Percentiles rank a stretch among this genome's conserved stretches.
These are phyloP conservation scores for Cytospora leucostoma DNA, from an alignment of 2,329 filamentous ascomycete species.

Conservation along the genomic window DNA sequence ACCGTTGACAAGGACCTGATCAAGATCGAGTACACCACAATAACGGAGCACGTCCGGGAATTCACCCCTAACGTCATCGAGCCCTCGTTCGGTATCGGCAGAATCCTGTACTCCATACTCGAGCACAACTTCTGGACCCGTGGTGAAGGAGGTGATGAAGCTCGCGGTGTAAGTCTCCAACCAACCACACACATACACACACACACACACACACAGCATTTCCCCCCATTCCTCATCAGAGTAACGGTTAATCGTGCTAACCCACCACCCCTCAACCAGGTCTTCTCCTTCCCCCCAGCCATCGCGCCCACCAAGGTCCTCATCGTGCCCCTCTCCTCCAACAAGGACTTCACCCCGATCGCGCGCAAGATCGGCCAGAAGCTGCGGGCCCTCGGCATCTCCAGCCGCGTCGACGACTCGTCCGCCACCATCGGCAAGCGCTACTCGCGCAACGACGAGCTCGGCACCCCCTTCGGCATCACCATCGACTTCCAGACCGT, in stretches of 20 bases:
- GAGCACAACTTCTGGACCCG: conserved; percentile 97
- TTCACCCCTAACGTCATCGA: conserved; percentile 97
- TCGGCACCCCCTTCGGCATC: conserved; percentile 90
- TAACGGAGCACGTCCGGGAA: conserved; percentile 81
- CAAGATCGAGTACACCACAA: conserved; percentile 79
- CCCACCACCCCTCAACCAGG: conserved; percentile 44
- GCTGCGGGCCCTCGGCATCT: conserved; percentile 75
- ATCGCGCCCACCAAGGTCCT: conserved; percentile 96
- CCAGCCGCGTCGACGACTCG: conserved; percentile 86
- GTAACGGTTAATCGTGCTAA: conserved; percentile 22
- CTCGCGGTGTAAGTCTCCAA: conserved; percentile 71
- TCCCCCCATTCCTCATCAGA: neutral
- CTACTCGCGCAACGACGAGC: conserved; percentile 91
- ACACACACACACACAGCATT: neutral
- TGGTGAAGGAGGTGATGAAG: conserved; percentile 71
- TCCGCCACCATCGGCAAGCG: conserved; percentile 92
- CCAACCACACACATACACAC: neutral
- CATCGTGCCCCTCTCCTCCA: conserved; percentile 82
- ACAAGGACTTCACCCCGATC: conserved; percentile 78
- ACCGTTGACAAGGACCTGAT: conserved; percentile 79
- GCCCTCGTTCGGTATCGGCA: conserved; percentile 94
- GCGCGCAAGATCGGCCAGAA: conserved; percentile 71
- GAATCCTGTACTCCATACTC: conserved; percentile 88
- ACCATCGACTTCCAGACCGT: conserved; percentile 96
- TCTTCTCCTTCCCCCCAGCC: conserved; percentile 57